phyloP scores from a whole-genome alignment of 2,329 filamentous ascomycete genomes.

The Onygena corvina region DNA sequence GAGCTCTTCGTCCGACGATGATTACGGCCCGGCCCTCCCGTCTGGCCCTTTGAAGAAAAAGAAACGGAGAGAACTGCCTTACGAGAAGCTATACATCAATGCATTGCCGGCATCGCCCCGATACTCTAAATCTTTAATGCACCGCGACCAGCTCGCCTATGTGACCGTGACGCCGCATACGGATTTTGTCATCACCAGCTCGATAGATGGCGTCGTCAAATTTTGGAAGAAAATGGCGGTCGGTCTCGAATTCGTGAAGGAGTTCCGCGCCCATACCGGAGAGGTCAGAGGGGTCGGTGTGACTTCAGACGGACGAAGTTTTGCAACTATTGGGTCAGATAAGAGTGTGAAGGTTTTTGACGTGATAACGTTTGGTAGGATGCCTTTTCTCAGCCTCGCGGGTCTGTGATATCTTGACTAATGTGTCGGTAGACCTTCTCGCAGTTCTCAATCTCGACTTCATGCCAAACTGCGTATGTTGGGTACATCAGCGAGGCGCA shows the following conservation, averaged over 20 bases:
- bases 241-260: conserved; percentile 94
- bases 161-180: conserved; percentile 79
- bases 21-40: conserved; percentile 85
- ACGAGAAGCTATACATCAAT: conserved; percentile 89
- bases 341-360: conserved; percentile 45
- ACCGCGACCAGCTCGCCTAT: conserved; percentile 86
- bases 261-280: conserved; percentile 81
- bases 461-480: conserved; percentile 69
- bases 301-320: conserved; percentile 83
- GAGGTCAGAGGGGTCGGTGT: conserved; percentile 74
- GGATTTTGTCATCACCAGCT: conserved; percentile 91
- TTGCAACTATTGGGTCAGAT: conserved; percentile 65
- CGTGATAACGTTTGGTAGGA: conserved; percentile 61
- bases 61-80: conserved; percentile 64
- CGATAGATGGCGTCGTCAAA: conserved; percentile 90
- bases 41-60: conserved; percentile 79
- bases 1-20: conserved; percentile 72
- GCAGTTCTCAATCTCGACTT: conserved; percentile 70
- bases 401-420: conserved; percentile 1
- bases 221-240: conserved; percentile 96
- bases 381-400: conserved; percentile 13
- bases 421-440: conserved; percentile 50
- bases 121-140: conserved; percentile 96
- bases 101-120: conserved; percentile 68
- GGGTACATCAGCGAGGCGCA: conserved; percentile 80